Conservation (phyloP, 2,329 filamentous ascomycete species). For the Cercospora janseana region DNA sequence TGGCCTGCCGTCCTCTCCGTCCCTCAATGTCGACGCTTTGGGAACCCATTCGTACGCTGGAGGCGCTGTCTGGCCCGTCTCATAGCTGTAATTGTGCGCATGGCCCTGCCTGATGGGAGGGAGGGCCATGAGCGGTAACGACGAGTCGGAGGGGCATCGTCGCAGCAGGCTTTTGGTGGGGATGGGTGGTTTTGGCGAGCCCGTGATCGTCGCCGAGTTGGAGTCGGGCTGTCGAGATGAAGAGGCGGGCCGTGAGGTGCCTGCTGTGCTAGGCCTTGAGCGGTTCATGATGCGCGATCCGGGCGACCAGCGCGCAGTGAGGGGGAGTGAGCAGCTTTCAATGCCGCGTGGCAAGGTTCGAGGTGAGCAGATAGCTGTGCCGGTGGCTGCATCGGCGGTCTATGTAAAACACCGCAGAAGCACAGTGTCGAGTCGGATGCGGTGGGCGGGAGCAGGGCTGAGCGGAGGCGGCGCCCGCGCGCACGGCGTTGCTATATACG, state of each 20-base stretch:
- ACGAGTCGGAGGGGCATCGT: slow-evolving; percentile 14
- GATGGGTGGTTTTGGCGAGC: slow-evolving; percentile 20
- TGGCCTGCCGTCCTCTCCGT: slow-evolving; percentile 20
- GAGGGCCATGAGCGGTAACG: neutral
- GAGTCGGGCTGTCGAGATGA: slow-evolving; percentile 3
- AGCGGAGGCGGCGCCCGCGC: neutral
- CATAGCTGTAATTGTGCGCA: slow-evolving; percentile 15
- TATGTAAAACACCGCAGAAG: too few relatives aligned
- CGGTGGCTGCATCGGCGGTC: slow-evolving; percentile 8
- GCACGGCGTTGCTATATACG: slow-evolving; percentile 1
- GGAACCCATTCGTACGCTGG: slow-evolving; percentile 32
- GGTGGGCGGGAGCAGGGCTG: neutral
- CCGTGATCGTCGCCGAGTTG: neutral
- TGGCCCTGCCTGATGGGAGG: neutral
- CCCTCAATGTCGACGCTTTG: slow-evolving; percentile 17
- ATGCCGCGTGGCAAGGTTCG: slow-evolving; percentile 4
- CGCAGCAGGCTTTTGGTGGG: slow-evolving; percentile 25
- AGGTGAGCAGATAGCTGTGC: neutral
- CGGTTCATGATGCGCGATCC: slow-evolving; percentile 2
- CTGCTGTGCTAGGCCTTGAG: neutral
- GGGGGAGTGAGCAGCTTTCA: slow-evolving; percentile 2
- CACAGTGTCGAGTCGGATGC: too few relatives aligned
- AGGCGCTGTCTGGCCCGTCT: slow-evolving; percentile 25
- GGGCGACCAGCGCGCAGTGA: neutral
- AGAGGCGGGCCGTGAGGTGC: neutral